Evolutionary conservation across 805 yeast genomes (phyloP).

Genomic region (Candida xyloterini): DNA sequence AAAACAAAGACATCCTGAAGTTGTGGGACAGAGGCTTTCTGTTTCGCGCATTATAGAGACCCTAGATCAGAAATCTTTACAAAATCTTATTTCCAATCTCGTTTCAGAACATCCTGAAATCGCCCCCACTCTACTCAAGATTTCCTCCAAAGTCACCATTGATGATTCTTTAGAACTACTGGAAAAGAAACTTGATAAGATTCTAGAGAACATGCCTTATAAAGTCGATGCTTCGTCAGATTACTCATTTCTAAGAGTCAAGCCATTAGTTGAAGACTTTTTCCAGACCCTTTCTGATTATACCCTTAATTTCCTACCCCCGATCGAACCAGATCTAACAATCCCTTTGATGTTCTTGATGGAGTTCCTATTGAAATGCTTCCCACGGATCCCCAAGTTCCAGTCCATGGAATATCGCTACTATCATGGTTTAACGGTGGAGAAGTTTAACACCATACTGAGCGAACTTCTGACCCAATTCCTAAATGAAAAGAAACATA

Average conservation of each 20-base stretch:
- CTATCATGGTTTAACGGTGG: conserved; percentile 34
- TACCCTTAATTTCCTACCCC: conserved; percentile 69
- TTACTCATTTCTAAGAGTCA: conserved; percentile 72
- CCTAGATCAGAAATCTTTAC: conserved; percentile 55
- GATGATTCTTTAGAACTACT: conserved; percentile 50
- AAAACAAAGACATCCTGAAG: conserved; percentile 37
- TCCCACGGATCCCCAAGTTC: conserved; percentile 68
- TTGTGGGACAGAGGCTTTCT: conserved; percentile 60
- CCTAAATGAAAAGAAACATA: conserved; percentile 31
- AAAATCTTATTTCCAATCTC: conserved; percentile 48
- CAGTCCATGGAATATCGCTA: conserved; percentile 52
- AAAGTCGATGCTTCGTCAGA: conserved; percentile 71
- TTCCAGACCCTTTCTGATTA: conserved; percentile 71
- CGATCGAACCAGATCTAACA: conserved; percentile 53
- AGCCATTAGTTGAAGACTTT: conserved; percentile 65
- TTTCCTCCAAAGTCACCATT: conserved; percentile 59
- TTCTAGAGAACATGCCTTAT: conserved; percentile 61
- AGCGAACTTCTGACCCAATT: conserved; percentile 26
- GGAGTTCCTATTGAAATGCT: conserved; percentile 50
- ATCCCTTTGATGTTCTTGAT: conserved; percentile 61
- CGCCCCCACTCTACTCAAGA: conserved; percentile 43
- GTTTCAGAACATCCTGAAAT: conserved; percentile 63
- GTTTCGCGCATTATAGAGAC: conserved; percentile 64
- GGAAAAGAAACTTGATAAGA: conserved; percentile 40
- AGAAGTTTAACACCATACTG: conserved; percentile 33